phyloP scores from a whole-genome alignment of 352 stramenopile genomes.

The Phytophthora citricola region DNA sequence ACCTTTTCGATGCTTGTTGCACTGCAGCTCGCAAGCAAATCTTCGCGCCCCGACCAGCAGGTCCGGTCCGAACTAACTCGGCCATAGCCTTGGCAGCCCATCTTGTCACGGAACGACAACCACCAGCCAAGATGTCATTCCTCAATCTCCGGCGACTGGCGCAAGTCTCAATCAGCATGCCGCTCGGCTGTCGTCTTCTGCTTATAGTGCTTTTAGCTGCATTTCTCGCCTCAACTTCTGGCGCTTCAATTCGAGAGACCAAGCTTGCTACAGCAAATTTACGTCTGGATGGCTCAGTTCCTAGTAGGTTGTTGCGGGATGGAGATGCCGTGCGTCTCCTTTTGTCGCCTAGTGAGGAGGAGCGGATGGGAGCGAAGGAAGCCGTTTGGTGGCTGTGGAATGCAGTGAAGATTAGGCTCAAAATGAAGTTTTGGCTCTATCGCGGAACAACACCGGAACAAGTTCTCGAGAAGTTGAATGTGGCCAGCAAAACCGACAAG shows the following conservation, averaged over 20 bases:
- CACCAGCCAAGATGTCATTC: conserved; percentile 9
- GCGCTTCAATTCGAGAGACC: background rate
- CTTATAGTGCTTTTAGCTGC: background rate
- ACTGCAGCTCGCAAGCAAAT: background rate
- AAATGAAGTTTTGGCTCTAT: conserved; percentile 19
- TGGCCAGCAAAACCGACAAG: conserved; percentile 8
- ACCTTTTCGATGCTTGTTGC: background rate
- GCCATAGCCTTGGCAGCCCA: conserved; percentile 3
- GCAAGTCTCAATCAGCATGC: conserved; percentile 8
- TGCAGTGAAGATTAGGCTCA: conserved; percentile 12
- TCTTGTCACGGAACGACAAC: background rate
- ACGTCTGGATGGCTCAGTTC: background rate
- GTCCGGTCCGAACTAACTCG: conserved; percentile 3
- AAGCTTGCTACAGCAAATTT: no score
- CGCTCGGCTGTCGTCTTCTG: background rate
- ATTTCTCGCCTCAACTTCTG: background rate
- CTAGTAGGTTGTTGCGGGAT: background rate
- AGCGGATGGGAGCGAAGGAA: conserved; percentile 2
- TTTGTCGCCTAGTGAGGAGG: background rate
- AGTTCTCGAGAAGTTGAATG: conserved; percentile 18
- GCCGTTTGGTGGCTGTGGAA: conserved; percentile 1
- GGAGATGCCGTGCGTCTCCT: background rate
- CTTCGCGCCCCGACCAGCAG: conserved; percentile 11
- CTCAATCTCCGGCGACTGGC: background rate
- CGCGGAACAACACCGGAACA: conserved; percentile 8